phyloP scores from a whole-genome alignment of 345 rosid species.

The Excoecaria agallocha region DNA sequence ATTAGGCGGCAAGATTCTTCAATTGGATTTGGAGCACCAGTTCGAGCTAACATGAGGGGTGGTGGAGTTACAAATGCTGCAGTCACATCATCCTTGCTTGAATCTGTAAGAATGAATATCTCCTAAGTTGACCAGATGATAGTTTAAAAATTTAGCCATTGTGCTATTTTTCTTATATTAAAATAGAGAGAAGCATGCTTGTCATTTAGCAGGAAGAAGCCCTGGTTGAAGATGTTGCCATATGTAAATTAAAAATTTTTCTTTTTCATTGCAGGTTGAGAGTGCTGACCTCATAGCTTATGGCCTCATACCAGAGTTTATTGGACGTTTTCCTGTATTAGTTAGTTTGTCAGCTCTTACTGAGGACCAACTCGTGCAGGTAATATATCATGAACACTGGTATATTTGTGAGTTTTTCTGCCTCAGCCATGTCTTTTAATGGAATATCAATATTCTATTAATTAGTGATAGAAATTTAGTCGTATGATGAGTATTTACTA shows the following conservation, averaged over 20 bases:
- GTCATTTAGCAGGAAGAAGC: background rate
- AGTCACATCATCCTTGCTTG: constrained; percentile 82
- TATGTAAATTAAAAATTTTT: constrained; percentile 9
- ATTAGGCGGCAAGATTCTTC: constrained; percentile 89
- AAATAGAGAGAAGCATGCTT: background rate
- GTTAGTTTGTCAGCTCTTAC: constrained; percentile 89
- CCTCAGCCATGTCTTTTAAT: background rate
- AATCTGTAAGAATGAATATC: constrained; percentile 53
- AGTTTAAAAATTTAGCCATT: background rate
- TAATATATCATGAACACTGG: constrained; percentile 25
- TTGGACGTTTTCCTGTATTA: constrained; percentile 90
- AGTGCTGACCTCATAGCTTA: constrained; percentile 89
- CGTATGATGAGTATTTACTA: background rate
- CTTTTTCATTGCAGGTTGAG: constrained; percentile 60
- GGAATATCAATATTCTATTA: constrained; percentile 1
- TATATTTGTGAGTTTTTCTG: background rate
- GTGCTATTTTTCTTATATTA: background rate
- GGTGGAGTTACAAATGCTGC: constrained; percentile 63
- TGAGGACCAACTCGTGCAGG: constrained; percentile 88
- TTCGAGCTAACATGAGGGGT: constrained; percentile 89
- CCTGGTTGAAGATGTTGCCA: constrained; percentile 9
- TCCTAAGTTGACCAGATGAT: background rate
- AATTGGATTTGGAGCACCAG: constrained; percentile 98
- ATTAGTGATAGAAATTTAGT: too few relatives aligned
- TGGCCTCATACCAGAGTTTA: constrained; percentile 97